Evolutionary conservation across 2,329 filamentous ascomycete genomes (phyloP).

Genomic region (Claviceps arundinis): DNA sequence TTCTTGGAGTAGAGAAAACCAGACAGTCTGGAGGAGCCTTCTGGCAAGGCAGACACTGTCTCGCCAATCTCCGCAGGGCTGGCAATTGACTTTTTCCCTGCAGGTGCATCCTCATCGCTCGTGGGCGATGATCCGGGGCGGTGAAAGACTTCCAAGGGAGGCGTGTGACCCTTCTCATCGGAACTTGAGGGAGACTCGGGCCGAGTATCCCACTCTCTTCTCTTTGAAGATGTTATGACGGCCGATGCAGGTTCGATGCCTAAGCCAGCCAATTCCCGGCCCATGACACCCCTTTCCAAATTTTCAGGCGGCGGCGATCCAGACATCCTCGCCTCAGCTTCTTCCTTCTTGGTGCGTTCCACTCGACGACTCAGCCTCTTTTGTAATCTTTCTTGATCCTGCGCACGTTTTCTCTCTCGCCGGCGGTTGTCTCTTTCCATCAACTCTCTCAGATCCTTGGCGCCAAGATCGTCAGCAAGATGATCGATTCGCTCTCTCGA

Average conservation of each 20-base stretch:
- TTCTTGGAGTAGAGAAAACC: conserved; percentile 33
- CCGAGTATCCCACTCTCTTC: conserved; percentile 16
- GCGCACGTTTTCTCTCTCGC: conserved; percentile 57
- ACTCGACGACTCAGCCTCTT: conserved; percentile 51
- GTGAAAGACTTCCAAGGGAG: conserved; percentile 17
- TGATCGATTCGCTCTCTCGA: conserved; percentile 52
- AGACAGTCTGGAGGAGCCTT: conserved; percentile 15
- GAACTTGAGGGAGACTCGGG: conserved; percentile 14
- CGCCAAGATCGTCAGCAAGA: conserved; percentile 74
- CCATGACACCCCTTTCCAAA: conserved; percentile 46
- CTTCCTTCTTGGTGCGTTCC: conserved; percentile 50
- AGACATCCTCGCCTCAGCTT: conserved; percentile 37
- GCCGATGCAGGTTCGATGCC: conserved; percentile 43
- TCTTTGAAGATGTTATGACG: conserved; percentile 42
- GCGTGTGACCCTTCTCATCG: conserved; percentile 10
- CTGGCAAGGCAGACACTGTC: conserved; percentile 11
- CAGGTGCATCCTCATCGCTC: conserved; percentile 2
- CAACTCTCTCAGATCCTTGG: conserved; percentile 70
- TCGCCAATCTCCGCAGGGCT: conserved; percentile 10
- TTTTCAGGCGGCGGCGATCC: conserved; percentile 41
- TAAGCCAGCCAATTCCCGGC: conserved; percentile 43
- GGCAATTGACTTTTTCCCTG: background rate
- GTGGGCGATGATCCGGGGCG: conserved; percentile 14
- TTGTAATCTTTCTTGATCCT: conserved; percentile 54
- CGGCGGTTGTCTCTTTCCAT: conserved; percentile 82